These are phyloP conservation scores for Anastatica hierochuntica DNA, from an alignment of 345 rosid species.

Conservation along the genomic window DNA sequence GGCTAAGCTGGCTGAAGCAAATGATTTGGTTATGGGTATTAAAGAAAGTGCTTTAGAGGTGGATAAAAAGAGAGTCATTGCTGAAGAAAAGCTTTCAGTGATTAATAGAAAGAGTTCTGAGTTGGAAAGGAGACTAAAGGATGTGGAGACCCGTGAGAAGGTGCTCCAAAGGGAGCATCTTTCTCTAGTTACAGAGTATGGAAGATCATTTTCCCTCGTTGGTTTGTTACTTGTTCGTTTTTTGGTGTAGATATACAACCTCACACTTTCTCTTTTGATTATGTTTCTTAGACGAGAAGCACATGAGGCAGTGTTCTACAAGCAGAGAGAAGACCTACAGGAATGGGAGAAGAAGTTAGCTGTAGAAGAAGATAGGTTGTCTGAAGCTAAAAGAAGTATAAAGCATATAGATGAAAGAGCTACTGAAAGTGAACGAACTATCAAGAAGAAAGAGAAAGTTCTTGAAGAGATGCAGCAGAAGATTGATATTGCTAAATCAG, in stretches of 20 bases:
- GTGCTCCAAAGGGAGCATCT: slow-evolving; percentile 51
- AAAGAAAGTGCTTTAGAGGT: slow-evolving; percentile 49
- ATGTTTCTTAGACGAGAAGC: slow-evolving; percentile 61
- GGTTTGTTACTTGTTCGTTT: not conserved
- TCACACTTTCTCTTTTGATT: not conserved
- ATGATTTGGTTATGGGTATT: slow-evolving; percentile 45
- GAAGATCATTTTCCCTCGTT: not conserved
- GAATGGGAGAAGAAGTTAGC: slow-evolving; percentile 67
- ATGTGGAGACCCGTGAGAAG: slow-evolving; percentile 58
- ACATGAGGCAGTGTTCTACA: slow-evolving; percentile 49
- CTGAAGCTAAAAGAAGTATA: slow-evolving; percentile 42
- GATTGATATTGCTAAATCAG: slow-evolving; percentile 34
- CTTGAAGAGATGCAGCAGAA: slow-evolving; percentile 47
- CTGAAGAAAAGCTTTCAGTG: slow-evolving; percentile 60
- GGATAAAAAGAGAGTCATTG: slow-evolving; percentile 42
- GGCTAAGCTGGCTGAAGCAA: slow-evolving; percentile 52
- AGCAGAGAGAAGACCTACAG: slow-evolving; percentile 60
- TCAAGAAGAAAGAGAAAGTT: slow-evolving; percentile 42
- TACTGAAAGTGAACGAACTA: slow-evolving; percentile 37
- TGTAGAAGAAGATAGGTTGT: slow-evolving; percentile 37
- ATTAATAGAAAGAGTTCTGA: slow-evolving; percentile 47
- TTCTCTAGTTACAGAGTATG: slow-evolving; percentile 62
- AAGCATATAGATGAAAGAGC: slow-evolving; percentile 47
- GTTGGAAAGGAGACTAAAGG: slow-evolving; percentile 60
- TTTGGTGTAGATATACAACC: not conserved